A percentile compares a stretch with the other conserved stretches of the same genome.
These are phyloP conservation scores for Platanthera zijinensis DNA, from an alignment of 106 monocot species.

Conservation along the genomic window DNA sequence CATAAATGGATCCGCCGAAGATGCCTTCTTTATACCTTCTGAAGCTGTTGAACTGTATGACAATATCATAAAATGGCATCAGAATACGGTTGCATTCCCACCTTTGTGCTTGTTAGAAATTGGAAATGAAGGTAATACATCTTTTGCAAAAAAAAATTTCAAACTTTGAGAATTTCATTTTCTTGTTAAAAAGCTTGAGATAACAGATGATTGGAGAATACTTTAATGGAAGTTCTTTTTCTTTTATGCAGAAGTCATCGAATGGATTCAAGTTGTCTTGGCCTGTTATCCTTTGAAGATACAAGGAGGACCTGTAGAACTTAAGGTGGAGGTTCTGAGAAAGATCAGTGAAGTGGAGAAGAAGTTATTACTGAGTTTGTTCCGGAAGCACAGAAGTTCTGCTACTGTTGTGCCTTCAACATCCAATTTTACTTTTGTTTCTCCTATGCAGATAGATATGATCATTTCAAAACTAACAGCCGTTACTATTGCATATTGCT, in stretches of 20 bases:
- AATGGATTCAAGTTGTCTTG: slow-evolving; percentile 76
- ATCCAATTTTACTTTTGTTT: background rate
- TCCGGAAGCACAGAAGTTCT: slow-evolving; percentile 46
- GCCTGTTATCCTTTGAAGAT: slow-evolving; percentile 71
- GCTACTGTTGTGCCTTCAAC: slow-evolving; percentile 4
- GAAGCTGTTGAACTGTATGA: slow-evolving; percentile 26
- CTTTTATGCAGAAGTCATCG: slow-evolving; percentile 48
- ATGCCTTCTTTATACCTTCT: slow-evolving; percentile 14
- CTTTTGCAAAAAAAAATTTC: background rate
- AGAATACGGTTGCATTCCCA: slow-evolving; percentile 48
- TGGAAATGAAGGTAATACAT: slow-evolving; percentile 39
- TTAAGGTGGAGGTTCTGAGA: slow-evolving; percentile 32
- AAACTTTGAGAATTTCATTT: background rate
- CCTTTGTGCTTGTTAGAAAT: slow-evolving; percentile 20
- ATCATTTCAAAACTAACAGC: slow-evolving; percentile 54
- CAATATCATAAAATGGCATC: slow-evolving; percentile 54
- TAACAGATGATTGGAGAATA: background rate
- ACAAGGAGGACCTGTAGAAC: slow-evolving; percentile 19
- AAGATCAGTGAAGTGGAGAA: slow-evolving; percentile 36
- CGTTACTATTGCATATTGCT: slow-evolving; percentile 79
- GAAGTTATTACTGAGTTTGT: slow-evolving; percentile 48
- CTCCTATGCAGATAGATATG: slow-evolving; percentile 29
- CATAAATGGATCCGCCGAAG: slow-evolving; percentile 21
- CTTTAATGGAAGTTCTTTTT: background rate
- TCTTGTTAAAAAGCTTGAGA: background rate